Base-by-base conservation (phyloP, 139 green algal genomes). In the Desmodesmus armatus region DNA sequence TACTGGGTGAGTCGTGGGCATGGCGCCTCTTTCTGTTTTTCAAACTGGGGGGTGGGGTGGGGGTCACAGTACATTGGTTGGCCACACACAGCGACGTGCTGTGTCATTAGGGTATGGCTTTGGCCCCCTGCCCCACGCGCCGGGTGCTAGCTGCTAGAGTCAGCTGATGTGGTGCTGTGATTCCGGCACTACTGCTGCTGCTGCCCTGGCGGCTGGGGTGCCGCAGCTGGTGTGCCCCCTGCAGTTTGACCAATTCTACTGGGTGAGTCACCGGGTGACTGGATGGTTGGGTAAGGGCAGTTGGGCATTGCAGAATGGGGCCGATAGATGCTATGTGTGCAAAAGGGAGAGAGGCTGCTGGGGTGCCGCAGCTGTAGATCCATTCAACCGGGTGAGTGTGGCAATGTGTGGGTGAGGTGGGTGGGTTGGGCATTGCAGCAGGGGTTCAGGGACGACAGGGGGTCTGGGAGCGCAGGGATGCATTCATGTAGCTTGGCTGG, bases 231-330 rank as follows among this genome's bases (percentile, higher is more conserved):
- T 92, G 0, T 93, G 85, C 71, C 93, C 93, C 0, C 76, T 94
- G 39, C 93, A 95, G 25, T 95, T 94, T 84, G 93, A 96, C 76
- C 93, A 96, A 86, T 88, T 83, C 70, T 89, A 88, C 51, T 90
- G 86, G 85, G 78, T 73, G n/a, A 31, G 72, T n/a, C n/a, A n/a
- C n/a, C n/a, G n/a, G n/a, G n/a, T n/a, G n/a, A n/a, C n/a, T n/a
- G n/a, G n/a, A n/a, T n/a, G n/a, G n/a, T n/a, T n/a, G n/a, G n/a
- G n/a, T n/a, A n/a, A n/a, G n/a, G n/a, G n/a, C n/a, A 55, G 9
- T 58, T 13, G 17, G 17, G 0, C 13, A 58, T 58, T 58, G 47
- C 47, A 13, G 9, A 55, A 55, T 9, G 47, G 47, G 9, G 13
- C 47, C 13, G 47, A 9, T 13, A 58, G 13, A 15, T 58, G 1